Base-by-base conservation (phyloP, 1,284 basidiomycete genomes). In the Apiotrichum gracile region DNA sequence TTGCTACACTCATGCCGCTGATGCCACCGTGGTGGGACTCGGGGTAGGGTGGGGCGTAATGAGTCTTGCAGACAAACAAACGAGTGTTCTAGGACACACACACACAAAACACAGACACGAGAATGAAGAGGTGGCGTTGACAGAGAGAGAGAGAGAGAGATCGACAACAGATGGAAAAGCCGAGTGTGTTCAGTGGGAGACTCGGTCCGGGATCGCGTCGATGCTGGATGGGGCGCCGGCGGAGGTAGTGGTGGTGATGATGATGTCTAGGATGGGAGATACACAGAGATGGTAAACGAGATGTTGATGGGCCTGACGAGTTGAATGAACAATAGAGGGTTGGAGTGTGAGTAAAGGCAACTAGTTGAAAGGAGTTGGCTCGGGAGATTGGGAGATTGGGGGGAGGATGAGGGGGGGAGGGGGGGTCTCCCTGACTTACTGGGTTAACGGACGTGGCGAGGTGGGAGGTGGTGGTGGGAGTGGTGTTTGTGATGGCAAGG, bases 1-100 rank as follows among this genome's bases (percentile, higher is more conserved):
- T 49, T 6, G 52, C 46, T 14, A 35, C 29, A 26, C 16, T 44
- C n/a, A 47, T 43, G 24, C 29, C 37, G 34, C 54, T 42, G 47
- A 47, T 26, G 17, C 22, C 37, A 21, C 37, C 37, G n/a, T 38
- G 37, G 37, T 21, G 37, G 37, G 37, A 5, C 37, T 5, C 8
- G 37, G 37, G 19, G 4, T 10, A 21, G 37, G 37, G 37, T 7
- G 37, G 17, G 17, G 37, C 7, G 37, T 16, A n/a, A 35, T 35
- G 34, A 16, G n/a, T 35, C 34, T 16, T 17, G 16, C n/a, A 35
- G 16, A 35, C 34, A 17, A 7, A 35, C 16, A 17, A 12, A 21
- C 19, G 19, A 38, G n/a, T n/a, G n/a, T n/a, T n/a, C n/a, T 16
- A 35, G 16, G 16, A 35, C 34, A 35, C 34, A 17, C 16, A 35